Evolutionary conservation across 768 basidiomycete species (phyloP), one percentile per base, ranked within the genome.

Genomic region (Trametes sanguinea): DNA sequence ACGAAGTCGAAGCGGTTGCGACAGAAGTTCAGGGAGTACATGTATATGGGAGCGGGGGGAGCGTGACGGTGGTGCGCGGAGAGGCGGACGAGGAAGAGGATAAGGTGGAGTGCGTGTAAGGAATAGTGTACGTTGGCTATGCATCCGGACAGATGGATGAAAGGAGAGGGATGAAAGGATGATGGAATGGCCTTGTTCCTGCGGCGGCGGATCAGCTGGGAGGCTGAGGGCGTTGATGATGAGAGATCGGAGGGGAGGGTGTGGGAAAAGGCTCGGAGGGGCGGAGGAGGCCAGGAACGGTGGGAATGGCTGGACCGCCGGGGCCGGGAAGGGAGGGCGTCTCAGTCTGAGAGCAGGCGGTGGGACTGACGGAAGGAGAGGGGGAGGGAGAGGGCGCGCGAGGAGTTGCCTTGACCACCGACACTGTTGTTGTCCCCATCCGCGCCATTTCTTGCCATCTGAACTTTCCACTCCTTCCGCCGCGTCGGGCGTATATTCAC

Each of bases 1-100:
- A 71, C 74, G 43, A 77, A 80, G 71, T 76, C 82, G 67, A 74
- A 70, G 69, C 81, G 79, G 74, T 71, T 92, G 70, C 84, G 88
- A 73, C 79, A 78, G 70, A 75, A 76, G 74, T 95, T 93, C 75
- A 78, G 78, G 69, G 73, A 78, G 73, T 86, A 85, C 74, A 94
- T 96, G 93, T 93, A 85, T 72, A 79, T 87, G 73, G 83, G 80
- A 6, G 61, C 60, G 44, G 67, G 59, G 47, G 62, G 62, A 62
- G 63, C 56, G 62, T 66, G 22, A 58, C 22, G 29, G 48, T 13
- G 4, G 17, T 17, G 56, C 16, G 14, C 5, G 43, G n/a, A 42
- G 13, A 33, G 11, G 35, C 35, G 42, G 42, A 8, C 14, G 42
- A n/a, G n/a, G 10, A n/a, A 6, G 42, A 43, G 42, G 14, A 43